Percentiles rank a stretch among this genome's conserved stretches.
phyloP scores from a whole-genome alignment of 2,329 filamentous ascomycete species.

The Stagonosporopsis tanaceti region DNA sequence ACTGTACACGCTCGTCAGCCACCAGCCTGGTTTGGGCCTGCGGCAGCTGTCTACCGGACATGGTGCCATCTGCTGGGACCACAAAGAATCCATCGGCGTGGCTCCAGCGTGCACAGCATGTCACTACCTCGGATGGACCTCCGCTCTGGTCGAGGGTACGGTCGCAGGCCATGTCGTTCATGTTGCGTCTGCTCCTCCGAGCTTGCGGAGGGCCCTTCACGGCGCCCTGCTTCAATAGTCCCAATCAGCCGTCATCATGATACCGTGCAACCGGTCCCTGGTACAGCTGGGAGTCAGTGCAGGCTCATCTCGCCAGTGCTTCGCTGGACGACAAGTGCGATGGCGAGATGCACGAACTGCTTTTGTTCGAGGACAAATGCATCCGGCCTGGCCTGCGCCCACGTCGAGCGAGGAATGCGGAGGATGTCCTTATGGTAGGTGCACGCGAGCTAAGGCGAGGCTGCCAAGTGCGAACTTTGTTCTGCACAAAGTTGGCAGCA shows the following conservation, averaged over 20 bases:
- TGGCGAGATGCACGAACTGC: conserved; percentile 11
- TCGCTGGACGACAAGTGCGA: neutral
- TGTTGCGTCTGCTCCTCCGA: conserved; percentile 31
- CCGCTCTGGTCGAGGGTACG: conserved; percentile 22
- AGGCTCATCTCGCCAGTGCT: neutral
- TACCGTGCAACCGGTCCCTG: conserved; percentile 42
- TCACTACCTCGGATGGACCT: conserved; percentile 37
- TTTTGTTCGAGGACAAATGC: conserved; percentile 11
- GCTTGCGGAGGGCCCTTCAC: conserved; percentile 23
- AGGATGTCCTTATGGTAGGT: conserved; percentile 17
- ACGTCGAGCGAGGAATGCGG: conserved; percentile 17
- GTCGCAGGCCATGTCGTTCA: conserved; percentile 24
- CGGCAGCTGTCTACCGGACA: conserved; percentile 44
- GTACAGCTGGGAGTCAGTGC: conserved; percentile 20
- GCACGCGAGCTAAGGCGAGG: conserved; percentile 21
- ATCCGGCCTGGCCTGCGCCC: conserved; percentile 20
- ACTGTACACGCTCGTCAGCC: conserved; percentile 34
- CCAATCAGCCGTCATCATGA: conserved; percentile 34
- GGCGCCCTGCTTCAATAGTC: conserved; percentile 28
- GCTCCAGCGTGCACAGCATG: conserved; percentile 39
- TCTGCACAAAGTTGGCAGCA: conserved; percentile 13
- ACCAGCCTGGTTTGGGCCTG: conserved; percentile 45
- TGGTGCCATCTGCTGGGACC: conserved; percentile 35
- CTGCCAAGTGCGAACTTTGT: conserved; percentile 24
- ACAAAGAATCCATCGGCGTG: conserved; percentile 37